Conservation (phyloP, 192 early-diverging fungal genomes). For the Globomyces pollinis-pini region DNA sequence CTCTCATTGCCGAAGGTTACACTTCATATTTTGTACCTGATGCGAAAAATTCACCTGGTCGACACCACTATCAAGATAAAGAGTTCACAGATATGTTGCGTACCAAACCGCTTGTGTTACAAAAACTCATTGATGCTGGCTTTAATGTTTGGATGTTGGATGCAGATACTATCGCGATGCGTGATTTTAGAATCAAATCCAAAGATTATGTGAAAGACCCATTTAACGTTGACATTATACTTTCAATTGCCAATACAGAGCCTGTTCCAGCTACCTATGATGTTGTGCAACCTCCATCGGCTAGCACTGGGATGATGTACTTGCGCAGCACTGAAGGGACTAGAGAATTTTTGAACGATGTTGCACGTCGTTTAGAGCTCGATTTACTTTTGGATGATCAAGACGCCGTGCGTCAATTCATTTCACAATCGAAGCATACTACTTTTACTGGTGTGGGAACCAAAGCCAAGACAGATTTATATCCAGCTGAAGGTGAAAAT, state of each 20-base stretch:
- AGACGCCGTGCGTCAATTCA: not conserved
- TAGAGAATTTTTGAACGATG: not conserved
- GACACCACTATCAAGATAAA: not conserved
- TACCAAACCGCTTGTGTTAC: slow-evolving; percentile 5
- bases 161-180: slow-evolving; percentile 2
- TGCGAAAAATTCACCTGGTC: not conserved
- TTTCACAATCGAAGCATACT: not conserved
- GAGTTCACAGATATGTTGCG: not conserved
- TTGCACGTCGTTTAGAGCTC: not conserved
- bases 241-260: not conserved
- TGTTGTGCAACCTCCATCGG: not conserved
- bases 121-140: slow-evolving; percentile 9
- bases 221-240: not conserved
- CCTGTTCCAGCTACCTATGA: not conserved
- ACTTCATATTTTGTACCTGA: not conserved
- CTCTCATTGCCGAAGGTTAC: not conserved
- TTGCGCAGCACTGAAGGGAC: not conserved
- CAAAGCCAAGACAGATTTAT: not conserved
- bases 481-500: too few species aligned
- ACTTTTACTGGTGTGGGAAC: slow-evolving; percentile 5
- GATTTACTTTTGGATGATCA: not conserved
- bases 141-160: slow-evolving; percentile 14
- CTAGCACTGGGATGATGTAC: slow-evolving; percentile 1
- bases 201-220: not conserved
- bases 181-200: slow-evolving; percentile 2